Base-by-base conservation (phyloP, 140 eudicot genomes). In the Ambrosia hybrid region DNA sequence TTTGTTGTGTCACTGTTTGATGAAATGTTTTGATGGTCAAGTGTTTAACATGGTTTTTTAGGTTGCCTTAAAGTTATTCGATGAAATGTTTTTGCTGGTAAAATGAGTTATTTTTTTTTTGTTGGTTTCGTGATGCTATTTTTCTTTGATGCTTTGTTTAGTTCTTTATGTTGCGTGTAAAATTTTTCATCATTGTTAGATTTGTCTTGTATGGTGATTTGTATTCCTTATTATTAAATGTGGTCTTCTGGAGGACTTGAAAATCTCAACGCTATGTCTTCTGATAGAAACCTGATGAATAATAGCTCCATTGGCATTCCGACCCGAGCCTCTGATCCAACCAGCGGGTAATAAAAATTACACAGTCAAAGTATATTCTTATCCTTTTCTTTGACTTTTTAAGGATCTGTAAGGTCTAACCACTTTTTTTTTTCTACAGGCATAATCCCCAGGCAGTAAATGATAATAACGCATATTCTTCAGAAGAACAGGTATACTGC, bases 401-500 rank as follows among this genome's bases (percentile, higher is more conserved):
- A 71, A 57, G 39, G 26, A 38, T 56, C 66, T 74, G 2, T 17
- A 57, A 63, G 70, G n/a, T 39, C 21, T 38, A 65, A 74, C 49
- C n/a, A 57, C 12, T 30, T 2, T 86, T 55, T 6, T n/a, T 21
- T 60, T 62, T 39, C 57, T 65, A 60, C 76, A 89, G 98, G 84
- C 80, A 76, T 68, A 84, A 76, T 68, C 68, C 68, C 56, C 85
- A 79, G 75, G 74, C 85, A 63, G 73, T 77, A 77, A 84, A 83
- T 71, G 90, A 88, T 66, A 76, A 77, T 63, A 41, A 72, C 38
- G 41, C 78, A 64, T 70, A 84, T 72, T 72, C 81, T 75, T 76
- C 57, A 14, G 98, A 84, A 58, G 88, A 75, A 82, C 89, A 89
- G 82, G 74, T 69, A 82, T 67, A 79, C 87, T 80, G 80, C 60